A percentile compares a stretch with the other conserved stretches of the same genome.
Evolutionary conservation across 139 green algal species (phyloP).

Genomic region (Spirogloea muscicola): DNA sequence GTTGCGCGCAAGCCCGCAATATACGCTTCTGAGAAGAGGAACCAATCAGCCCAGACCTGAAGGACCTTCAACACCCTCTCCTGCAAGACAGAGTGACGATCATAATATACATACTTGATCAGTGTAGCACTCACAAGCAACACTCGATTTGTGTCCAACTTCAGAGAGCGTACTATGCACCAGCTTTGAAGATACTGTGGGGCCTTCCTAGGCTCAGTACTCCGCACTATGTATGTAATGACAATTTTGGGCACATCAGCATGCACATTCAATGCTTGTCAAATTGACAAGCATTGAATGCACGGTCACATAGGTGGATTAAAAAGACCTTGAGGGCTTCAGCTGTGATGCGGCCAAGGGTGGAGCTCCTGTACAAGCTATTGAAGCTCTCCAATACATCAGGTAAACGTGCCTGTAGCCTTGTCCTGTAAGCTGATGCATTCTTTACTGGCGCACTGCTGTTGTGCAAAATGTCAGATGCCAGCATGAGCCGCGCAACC

Average conservation of each 20-base stretch:
- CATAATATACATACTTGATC: neutral
- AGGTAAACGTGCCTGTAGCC: slow-evolving; percentile 74
- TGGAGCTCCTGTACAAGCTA: slow-evolving; percentile 10
- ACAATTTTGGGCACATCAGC: no score
- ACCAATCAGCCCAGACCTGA: slow-evolving; percentile 43
- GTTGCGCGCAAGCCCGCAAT: slow-evolving; percentile 34
- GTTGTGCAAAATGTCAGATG: slow-evolving; percentile 94
- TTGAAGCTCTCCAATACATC: slow-evolving; percentile 52
- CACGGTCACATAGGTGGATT: no score
- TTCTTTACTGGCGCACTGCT: slow-evolving; percentile 79
- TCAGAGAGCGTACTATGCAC: no score
- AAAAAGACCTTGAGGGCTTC: slow-evolving; percentile 44
- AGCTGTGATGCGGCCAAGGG: slow-evolving; percentile 39
- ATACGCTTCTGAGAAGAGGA: slow-evolving; percentile 48
- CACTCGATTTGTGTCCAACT: no score
- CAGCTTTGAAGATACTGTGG: no score
- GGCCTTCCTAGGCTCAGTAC: no score
- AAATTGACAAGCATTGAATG: no score
- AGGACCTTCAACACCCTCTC: slow-evolving; percentile 38
- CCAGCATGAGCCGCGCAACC: slow-evolving; percentile 75
- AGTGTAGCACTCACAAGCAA: no score
- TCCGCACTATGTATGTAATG: no score
- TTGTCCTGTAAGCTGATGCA: slow-evolving; percentile 71
- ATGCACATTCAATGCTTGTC: no score
- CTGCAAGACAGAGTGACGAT: slow-evolving; percentile 17